Evolutionary conservation across 2,329 filamentous ascomycete genomes (phyloP).

Genomic region (Diaporthe humulicola): DNA sequence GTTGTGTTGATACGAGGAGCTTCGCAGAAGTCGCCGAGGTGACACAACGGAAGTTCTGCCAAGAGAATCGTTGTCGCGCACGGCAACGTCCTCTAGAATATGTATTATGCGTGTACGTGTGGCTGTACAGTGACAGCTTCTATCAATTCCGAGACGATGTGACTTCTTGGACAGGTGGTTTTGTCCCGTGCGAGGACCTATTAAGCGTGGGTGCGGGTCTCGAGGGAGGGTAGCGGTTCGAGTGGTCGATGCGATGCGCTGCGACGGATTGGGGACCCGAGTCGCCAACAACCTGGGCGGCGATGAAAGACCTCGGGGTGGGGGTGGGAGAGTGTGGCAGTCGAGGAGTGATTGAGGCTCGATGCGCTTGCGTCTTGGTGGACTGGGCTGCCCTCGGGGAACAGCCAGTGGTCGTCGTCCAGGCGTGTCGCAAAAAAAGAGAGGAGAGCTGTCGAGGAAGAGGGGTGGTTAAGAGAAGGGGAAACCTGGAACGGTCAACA

Average conservation of each 20-base stretch:
- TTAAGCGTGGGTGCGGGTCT: background rate
- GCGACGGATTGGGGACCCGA: background rate
- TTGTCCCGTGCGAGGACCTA: background rate
- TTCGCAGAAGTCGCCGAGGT: conserved; percentile 34
- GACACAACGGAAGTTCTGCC: conserved; percentile 31
- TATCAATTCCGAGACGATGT: background rate
- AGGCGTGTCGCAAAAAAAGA: conserved; percentile 14
- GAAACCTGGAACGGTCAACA: conserved; percentile 40
- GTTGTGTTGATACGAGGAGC: conserved; percentile 30
- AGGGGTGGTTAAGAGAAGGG: conserved; percentile 19
- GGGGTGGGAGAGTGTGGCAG: background rate
- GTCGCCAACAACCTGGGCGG: background rate
- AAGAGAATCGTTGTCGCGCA: conserved; percentile 32
- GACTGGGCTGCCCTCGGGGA: background rate
- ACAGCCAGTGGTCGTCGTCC: conserved; percentile 3
- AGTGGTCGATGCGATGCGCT: conserved; percentile 1
- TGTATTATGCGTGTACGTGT: conserved; percentile 22
- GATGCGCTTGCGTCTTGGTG: background rate
- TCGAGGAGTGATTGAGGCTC: background rate
- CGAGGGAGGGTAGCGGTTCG: background rate
- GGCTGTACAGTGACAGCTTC: conserved; percentile 22
- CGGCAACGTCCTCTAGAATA: conserved; percentile 14
- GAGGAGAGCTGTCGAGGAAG: conserved; percentile 21
- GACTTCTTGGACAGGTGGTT: background rate
- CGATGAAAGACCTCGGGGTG: background rate